phyloP scores from a whole-genome alignment of 768 basidiomycete species.

The Rhizopogon vinicolor region DNA sequence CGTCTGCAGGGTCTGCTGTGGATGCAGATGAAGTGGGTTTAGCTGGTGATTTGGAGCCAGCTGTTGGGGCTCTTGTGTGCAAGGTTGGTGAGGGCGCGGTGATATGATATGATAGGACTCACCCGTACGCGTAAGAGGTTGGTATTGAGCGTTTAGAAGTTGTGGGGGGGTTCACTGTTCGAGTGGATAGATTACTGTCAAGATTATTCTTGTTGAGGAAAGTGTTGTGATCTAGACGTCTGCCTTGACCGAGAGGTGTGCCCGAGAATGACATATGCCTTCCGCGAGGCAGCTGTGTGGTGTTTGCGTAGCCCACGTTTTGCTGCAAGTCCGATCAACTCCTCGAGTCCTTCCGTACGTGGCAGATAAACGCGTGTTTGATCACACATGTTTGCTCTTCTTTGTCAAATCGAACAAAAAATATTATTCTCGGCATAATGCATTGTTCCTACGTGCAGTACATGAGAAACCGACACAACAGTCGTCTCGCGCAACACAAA shows the following conservation, averaged over 20 bases:
- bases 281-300: too few relatives aligned
- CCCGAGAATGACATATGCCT: constrained; percentile 74
- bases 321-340: too few relatives aligned
- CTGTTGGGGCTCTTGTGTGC: constrained; percentile 47
- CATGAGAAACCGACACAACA: too few relatives aligned
- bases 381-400: too few relatives aligned
- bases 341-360: too few relatives aligned
- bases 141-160: constrained; percentile 40
- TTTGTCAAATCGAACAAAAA: too few relatives aligned
- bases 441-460: too few relatives aligned
- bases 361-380: too few relatives aligned
- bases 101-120: constrained; percentile 18
- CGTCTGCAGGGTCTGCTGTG: constrained; percentile 37
- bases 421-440: too few relatives aligned
- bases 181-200: constrained; percentile 23
- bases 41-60: constrained; percentile 54
- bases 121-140: constrained; percentile 73
- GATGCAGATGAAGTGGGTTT: constrained; percentile 40
- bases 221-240: constrained; percentile 77
- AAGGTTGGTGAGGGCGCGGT: constrained; percentile 12
- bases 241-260: constrained; percentile 80
- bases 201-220: constrained; percentile 58
- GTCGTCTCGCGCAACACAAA: background rate
- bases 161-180: constrained; percentile 24
- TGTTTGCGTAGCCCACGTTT: too few relatives aligned